Conservation (phyloP, 208 protist species). For the Vickermania spadyakhi region DNA sequence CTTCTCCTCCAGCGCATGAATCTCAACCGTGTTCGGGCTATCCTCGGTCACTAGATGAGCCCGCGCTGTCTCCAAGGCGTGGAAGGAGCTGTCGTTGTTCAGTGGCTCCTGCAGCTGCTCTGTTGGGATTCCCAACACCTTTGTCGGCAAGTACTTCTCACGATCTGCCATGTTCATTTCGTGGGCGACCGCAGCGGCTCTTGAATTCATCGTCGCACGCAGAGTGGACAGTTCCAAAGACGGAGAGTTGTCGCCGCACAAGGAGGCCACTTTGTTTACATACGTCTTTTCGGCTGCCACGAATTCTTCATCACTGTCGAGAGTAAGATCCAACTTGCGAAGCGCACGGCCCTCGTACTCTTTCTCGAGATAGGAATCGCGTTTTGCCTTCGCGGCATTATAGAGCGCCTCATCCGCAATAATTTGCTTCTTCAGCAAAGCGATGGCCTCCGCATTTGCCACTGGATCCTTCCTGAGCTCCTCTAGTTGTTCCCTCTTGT, state of each 20-base stretch:
- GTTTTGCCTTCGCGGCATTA: conserved; percentile 10
- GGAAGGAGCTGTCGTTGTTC: conserved; percentile 40
- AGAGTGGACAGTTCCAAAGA: conserved; percentile 15
- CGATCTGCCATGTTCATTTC: conserved; percentile 34
- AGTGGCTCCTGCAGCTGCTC: conserved; percentile 19
- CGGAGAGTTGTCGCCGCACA: conserved; percentile 2
- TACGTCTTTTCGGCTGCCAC: conserved; percentile 5
- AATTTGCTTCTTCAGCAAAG: background rate
- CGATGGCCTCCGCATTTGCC: conserved; percentile 11
- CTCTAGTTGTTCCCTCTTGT: background rate
- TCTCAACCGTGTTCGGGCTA: conserved; percentile 2
- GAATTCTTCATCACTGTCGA: conserved; percentile 24
- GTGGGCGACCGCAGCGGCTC: conserved; percentile 29
- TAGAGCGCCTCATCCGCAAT: background rate
- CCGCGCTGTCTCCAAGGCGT: conserved; percentile 11
- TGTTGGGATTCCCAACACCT: conserved; percentile 36
- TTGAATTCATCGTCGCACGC: conserved; percentile 20
- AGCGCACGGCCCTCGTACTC: conserved; percentile 16
- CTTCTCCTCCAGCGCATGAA: conserved; percentile 23
- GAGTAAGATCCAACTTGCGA: conserved; percentile 13
- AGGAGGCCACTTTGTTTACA: background rate
- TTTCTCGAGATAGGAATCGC: conserved; percentile 17
- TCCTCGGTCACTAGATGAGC: conserved; percentile 7
- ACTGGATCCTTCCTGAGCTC: conserved; percentile 12
- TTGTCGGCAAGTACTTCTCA: conserved; percentile 18